Evolutionary conservation across 495 filamentous ascomycete species (phyloP), one percentile per base, ranked within the genome.

Genomic region (Penicillium silybi): DNA sequence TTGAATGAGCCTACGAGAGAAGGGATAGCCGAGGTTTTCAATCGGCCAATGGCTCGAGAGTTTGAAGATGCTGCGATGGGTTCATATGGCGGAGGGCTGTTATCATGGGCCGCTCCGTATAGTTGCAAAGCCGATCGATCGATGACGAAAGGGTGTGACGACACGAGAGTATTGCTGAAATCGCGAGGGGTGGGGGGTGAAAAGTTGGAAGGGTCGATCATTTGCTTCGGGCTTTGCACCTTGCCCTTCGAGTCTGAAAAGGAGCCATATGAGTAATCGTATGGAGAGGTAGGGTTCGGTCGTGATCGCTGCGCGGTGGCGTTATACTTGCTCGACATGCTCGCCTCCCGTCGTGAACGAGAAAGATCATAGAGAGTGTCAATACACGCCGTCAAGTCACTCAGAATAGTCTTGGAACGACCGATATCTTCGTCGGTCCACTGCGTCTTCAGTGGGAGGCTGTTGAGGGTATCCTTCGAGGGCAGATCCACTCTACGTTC

Each of bases 281-380:
- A 65, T n/a, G 65, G 50, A 11, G 66, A 58, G 9, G 50, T 44
- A 13, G 56, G 55, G 41, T 54, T 59, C 11, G 64, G 61, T 53
- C 59, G 66, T 44, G 59, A 53, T 50, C 62, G 65, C 35, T 55
- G 52, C 29, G 62, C 61, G 37, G 47, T 45, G 23, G 55, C 63
- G 32, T 63, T 48, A 26, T 70, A 64, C 42, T 68, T 68, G 41
- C 48, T 61, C 17, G 64, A 60, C 67, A 78, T 77, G 46, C 65
- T 70, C 16, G 63, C 67, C n/a, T 61, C 65, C 65, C 79, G 85
- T 22, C 88, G 76, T 7, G 89, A 87, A 41, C 83, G 76, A 6
- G 89, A 95, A 11, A 97, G 74, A 50, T 95, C 89, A 66, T 92
- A 95, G 10, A 97, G 79, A 0, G 86, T 91, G 67, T 97, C 91